Conservation (phyloP, 2,329 filamentous ascomycete genomes). For the Sordariomycetes sp. region DNA sequence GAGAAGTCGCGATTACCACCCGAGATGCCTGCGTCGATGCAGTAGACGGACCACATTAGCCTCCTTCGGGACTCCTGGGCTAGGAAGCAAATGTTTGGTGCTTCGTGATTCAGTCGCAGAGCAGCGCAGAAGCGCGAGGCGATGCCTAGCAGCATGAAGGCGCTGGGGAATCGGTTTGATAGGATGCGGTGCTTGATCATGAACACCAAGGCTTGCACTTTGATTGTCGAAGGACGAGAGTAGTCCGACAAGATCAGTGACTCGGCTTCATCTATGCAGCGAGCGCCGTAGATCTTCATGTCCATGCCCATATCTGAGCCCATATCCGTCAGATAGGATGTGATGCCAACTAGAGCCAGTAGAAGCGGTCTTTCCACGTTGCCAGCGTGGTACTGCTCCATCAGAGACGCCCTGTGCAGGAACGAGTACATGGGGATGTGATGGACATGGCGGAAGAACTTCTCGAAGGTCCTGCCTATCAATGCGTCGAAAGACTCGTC, state of each 20-base stretch:
- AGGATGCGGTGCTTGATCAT: constrained; percentile 35
- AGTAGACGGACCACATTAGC: constrained; percentile 34
- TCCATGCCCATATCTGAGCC: constrained; percentile 44
- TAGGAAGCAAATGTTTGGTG: constrained; percentile 26
- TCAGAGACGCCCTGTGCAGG: constrained; percentile 48
- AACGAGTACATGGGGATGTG: constrained; percentile 52
- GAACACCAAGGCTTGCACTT: constrained; percentile 38
- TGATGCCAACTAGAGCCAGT: constrained; percentile 46
- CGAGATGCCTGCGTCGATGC: constrained; percentile 30
- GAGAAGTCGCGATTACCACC: constrained; percentile 34
- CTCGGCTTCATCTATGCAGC: constrained; percentile 46
- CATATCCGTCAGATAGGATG: constrained; percentile 44
- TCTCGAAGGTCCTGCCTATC: constrained; percentile 42
- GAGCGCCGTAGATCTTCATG: constrained; percentile 40
- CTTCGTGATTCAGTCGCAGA: constrained; percentile 32
- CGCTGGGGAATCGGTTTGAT: constrained; percentile 31
- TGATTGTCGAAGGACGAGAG: constrained; percentile 46
- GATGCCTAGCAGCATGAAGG: constrained; percentile 33
- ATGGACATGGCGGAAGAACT: constrained; percentile 50
- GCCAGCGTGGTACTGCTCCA: constrained; percentile 48
- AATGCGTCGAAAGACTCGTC: constrained; percentile 38
- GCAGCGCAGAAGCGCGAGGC: constrained; percentile 33
- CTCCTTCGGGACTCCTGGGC: constrained; percentile 31
- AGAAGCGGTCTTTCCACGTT: constrained; percentile 46
- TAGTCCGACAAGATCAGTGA: constrained; percentile 41